Evolutionary conservation across 2,329 filamentous ascomycete species (phyloP).

Genomic region (Scolecobasidium constrictum): DNA sequence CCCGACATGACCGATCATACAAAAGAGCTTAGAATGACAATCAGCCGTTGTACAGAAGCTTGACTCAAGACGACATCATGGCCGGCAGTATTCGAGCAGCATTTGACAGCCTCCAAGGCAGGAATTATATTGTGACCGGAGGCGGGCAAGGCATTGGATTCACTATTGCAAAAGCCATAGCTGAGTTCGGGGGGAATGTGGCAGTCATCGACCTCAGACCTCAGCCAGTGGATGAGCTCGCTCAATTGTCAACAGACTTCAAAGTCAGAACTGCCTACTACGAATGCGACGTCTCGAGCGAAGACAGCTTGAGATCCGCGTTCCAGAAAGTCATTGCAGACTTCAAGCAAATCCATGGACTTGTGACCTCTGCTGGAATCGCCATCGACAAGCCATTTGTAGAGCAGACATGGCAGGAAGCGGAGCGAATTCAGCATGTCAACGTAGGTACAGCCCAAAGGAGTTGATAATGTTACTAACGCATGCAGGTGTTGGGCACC

Average conservation of each 20-base stretch:
- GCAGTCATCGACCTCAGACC: slow-evolving; percentile 14
- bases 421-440: slow-evolving; percentile 28
- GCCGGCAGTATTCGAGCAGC: background rate
- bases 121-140: slow-evolving; percentile 15
- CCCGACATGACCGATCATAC: too few relatives aligned
- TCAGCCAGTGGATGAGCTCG: slow-evolving; percentile 11
- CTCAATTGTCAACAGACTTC: slow-evolving; percentile 10
- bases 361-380: slow-evolving; percentile 24
- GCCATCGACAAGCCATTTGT: slow-evolving; percentile 34
- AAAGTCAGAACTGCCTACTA: slow-evolving; percentile 13
- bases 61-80: too few relatives aligned
- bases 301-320: slow-evolving; percentile 13
- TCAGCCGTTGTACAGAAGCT: too few relatives aligned
- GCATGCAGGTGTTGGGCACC: slow-evolving; percentile 27
- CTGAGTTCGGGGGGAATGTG: slow-evolving; percentile 15
- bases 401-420: slow-evolving; percentile 34
- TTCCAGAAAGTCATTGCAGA: slow-evolving; percentile 13
- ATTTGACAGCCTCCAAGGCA: slow-evolving; percentile 10
- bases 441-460: slow-evolving; percentile 23
- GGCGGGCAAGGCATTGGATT: slow-evolving; percentile 16
- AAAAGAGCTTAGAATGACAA: too few relatives aligned
- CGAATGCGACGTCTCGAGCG: slow-evolving; percentile 14
- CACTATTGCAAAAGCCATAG: slow-evolving; percentile 13
- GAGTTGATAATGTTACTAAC: background rate
- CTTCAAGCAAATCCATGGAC: slow-evolving; percentile 14